Evolutionary conservation across 192 early-diverging fungal species (phyloP).

Genomic region (Mortierella claussenii): DNA sequence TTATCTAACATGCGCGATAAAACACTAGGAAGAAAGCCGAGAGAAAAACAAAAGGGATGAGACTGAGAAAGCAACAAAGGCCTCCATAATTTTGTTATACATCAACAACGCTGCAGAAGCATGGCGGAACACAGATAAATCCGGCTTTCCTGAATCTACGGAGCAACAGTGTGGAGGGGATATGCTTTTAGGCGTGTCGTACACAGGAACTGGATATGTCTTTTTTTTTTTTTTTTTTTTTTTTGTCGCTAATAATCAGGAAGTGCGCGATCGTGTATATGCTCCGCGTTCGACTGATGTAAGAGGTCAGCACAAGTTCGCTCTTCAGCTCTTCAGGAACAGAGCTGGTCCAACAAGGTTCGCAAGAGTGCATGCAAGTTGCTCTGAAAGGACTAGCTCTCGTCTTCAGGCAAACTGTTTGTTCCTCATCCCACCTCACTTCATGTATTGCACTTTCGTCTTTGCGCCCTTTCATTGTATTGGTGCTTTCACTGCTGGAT

Average conservation of each 20-base stretch:
- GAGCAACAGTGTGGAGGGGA: neutral
- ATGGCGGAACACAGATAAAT: too few species aligned
- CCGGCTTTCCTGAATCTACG: neutral
- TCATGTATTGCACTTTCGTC: neutral
- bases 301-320: too few species aligned
- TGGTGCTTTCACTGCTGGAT: neutral
- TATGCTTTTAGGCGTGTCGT: neutral
- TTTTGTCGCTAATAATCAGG: too few species aligned
- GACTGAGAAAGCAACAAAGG: neutral
- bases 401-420: too few species aligned
- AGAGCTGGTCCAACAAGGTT: neutral
- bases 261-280: too few species aligned
- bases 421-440: too few species aligned
- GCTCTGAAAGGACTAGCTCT: too few species aligned
- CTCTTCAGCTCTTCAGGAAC: neutral
- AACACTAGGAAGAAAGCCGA: neutral
- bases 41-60: neutral
- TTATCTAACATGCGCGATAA: constrained; percentile 11
- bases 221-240: too few species aligned
- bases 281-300: too few species aligned
- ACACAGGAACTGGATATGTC: too few species aligned
- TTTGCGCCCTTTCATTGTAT: neutral
- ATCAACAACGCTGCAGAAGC: too few species aligned
- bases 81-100: neutral
- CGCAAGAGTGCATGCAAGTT: neutral